Base-by-base conservation (phyloP, 2,329 filamentous ascomycete genomes). In the Anisogramma anomala region DNA sequence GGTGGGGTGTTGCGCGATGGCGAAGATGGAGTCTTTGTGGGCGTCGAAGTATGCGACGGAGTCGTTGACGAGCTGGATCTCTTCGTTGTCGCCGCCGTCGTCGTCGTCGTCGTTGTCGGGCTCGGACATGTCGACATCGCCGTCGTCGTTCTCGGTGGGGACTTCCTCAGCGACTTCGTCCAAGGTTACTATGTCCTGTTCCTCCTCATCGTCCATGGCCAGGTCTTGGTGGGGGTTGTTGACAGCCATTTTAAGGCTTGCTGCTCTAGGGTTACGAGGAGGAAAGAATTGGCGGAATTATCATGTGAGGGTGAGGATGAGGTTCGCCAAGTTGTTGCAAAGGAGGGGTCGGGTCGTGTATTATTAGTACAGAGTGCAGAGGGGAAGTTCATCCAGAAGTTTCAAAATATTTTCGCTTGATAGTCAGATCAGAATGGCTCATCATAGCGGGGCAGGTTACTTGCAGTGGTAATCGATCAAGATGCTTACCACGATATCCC, bases 1-100 rank as follows among this genome's bases (percentile, higher is more conserved):
- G 6, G 78, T 67, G 3, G 91, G 91, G 59, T 98, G 91, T 59
- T 94, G 86, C 14, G 89, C 86, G 58, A 98, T 91, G 63, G 84
- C 79, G 68, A 95, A 98, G 55, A 98, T 83, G 46, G 82, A 88
- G 71, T 95, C 87, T 52, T 79, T 82, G 67, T 95, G 86, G 26
- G 66, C 63, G 67, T 96, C 91, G 57, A 96, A 95, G 68, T 94
- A 89, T 46, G 86, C 89, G 50, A 81, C 71, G 50, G 86, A 93
- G 69, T 98, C 89, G 69, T 96, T 98, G 48, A 91, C 77, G 6
- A 96, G 71, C 31, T 76, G 65, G 31, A 95, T 77, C 59, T 91
- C 85, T 52, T 79, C 72, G 20, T 68, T 65, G 26, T 72, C 65
- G 26, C 72, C 71, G 20, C 47, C 49, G 3, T 41, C 44, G 19